phyloP scores from a whole-genome alignment of 2,329 filamentous ascomycete genomes.

The Dissoconium aciculare region DNA sequence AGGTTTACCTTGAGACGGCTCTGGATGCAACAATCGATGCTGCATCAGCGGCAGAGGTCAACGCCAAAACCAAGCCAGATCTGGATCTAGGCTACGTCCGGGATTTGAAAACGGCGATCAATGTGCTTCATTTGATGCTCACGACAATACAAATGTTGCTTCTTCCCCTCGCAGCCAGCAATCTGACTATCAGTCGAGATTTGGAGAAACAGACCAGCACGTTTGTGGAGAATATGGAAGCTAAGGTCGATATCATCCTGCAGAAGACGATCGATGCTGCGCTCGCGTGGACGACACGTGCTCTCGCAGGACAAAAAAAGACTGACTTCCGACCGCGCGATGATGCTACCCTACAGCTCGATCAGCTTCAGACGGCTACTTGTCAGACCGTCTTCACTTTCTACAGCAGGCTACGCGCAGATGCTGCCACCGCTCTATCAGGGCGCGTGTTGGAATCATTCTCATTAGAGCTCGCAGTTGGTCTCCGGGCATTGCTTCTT shows the following conservation, averaged over 20 bases:
- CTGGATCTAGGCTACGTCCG: constrained; percentile 77
- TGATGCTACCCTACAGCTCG: constrained; percentile 55
- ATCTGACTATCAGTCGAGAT: constrained; percentile 75
- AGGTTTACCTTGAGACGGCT: constrained; percentile 56
- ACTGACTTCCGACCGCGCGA: constrained; percentile 82
- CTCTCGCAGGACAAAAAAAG: constrained; percentile 66
- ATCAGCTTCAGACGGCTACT: constrained; percentile 62
- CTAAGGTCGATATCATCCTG: constrained; percentile 60
- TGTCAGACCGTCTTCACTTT: constrained; percentile 73
- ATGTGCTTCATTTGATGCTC: constrained; percentile 82
- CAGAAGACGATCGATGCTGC: constrained; percentile 58
- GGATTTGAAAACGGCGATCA: constrained; percentile 65
- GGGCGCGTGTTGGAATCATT: constrained; percentile 73
- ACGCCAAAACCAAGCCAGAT: constrained; percentile 49
- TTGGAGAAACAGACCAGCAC: constrained; percentile 71
- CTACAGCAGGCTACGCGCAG: constrained; percentile 47
- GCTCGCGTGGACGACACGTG: constrained; percentile 58
- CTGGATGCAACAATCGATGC: constrained; percentile 58
- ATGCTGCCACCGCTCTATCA: constrained; percentile 55
- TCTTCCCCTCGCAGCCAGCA: constrained; percentile 74
- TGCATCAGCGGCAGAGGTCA: constrained; percentile 59
- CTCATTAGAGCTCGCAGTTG: constrained; percentile 67
- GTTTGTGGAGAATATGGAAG: constrained; percentile 65
- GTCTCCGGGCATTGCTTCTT: constrained; percentile 62
- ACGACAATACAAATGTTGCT: constrained; percentile 83